Evolutionary conservation across 805 yeast genomes (phyloP).

Genomic region (Kluyveromyces siamensis): DNA sequence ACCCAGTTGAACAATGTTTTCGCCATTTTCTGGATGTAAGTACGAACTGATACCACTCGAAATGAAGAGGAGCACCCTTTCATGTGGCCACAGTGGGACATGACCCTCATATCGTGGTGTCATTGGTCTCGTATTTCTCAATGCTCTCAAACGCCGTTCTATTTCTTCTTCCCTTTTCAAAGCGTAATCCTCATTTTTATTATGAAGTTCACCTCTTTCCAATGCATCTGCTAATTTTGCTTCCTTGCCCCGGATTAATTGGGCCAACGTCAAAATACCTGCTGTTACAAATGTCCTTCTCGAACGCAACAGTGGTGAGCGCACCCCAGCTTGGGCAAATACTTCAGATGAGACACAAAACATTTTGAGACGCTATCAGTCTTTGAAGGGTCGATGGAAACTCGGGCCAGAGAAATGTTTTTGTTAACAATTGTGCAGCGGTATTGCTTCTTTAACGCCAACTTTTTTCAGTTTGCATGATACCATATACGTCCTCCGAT

Average conservation of each 20-base stretch:
- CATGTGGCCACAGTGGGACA: constrained; percentile 60
- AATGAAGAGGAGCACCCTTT: constrained; percentile 52
- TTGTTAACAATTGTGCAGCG: no score
- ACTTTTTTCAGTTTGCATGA: no score
- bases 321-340: not conserved
- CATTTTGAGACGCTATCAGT: not conserved
- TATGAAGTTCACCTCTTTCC: constrained; percentile 30
- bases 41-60: constrained; percentile 75
- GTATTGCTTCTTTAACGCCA: no score
- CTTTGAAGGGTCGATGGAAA: no score
- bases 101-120: constrained; percentile 59
- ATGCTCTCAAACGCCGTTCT: constrained; percentile 17
- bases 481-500: no score
- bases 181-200: constrained; percentile 26
- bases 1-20: constrained; percentile 74
- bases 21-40: constrained; percentile 66
- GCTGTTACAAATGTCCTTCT: constrained; percentile 2
- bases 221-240: constrained; percentile 51
- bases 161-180: constrained; percentile 29
- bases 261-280: constrained; percentile 9
- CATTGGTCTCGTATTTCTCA: constrained; percentile 22
- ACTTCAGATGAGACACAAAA: not conserved
- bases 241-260: constrained; percentile 31
- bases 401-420: no score
- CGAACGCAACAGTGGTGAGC: not conserved